phyloP scores from a whole-genome alignment of 305 asterid species.

The Fraxinus platypoda region DNA sequence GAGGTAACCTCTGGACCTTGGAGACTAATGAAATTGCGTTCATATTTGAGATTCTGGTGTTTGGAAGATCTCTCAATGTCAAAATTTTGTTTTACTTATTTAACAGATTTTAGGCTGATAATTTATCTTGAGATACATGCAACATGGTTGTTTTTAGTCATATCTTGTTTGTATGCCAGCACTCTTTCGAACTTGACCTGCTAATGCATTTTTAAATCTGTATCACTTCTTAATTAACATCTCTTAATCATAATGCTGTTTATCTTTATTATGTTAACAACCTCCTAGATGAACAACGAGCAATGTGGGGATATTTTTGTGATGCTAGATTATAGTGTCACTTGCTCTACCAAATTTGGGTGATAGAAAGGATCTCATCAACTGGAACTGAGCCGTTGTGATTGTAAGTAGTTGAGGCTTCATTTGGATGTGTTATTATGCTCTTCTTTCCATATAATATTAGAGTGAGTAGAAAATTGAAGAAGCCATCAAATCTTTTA shows the following conservation, averaged over 20 bases:
- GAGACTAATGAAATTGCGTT: not conserved
- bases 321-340: not conserved
- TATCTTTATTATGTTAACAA: not conserved
- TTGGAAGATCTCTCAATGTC: conserved; percentile 6
- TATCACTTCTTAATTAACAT: not conserved
- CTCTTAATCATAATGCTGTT: not conserved
- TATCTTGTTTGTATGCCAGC: conserved; percentile 3
- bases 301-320: not conserved
- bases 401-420: not conserved
- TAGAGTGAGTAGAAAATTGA: not conserved
- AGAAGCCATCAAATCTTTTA: not conserved
- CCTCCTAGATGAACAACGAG: not conserved
- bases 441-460: not conserved
- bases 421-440: not conserved
- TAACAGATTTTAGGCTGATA: not conserved
- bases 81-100: not conserved
- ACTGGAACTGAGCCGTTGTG: not conserved
- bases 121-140: not conserved
- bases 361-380: not conserved
- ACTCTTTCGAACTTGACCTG: not conserved
- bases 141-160: conserved; percentile 5
- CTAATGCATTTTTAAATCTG: not conserved
- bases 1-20: not conserved
- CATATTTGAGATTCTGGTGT: not conserved
- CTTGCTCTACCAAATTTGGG: not conserved